Evolutionary conservation across 1,139 yeast genomes (phyloP).

Genomic region (Tardiomyces digboiensis): DNA sequence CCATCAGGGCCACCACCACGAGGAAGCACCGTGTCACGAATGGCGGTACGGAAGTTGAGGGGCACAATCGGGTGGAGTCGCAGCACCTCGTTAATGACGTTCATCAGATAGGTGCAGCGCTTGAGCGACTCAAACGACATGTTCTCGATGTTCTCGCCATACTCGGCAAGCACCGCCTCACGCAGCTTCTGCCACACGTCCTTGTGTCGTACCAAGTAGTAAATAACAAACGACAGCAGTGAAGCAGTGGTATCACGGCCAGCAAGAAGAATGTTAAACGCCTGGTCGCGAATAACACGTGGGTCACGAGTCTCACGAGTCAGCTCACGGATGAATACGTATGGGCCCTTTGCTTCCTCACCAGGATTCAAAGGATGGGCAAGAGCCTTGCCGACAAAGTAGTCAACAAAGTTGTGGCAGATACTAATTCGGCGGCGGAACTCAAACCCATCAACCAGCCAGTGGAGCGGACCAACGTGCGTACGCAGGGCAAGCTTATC

Average conservation of each 20-base stretch:
- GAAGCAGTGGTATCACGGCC: constrained; percentile 50
- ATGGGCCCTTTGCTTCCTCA: constrained; percentile 10
- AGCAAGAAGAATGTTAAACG: constrained; percentile 40
- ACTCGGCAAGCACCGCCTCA: constrained; percentile 16
- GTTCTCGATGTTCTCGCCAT: constrained; percentile 15
- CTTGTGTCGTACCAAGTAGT: constrained; percentile 37
- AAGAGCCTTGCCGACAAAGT: constrained; percentile 21
- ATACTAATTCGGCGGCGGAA: constrained; percentile 22
- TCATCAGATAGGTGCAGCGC: constrained; percentile 39
- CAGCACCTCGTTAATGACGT: constrained; percentile 41
- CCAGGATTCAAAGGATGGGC: background rate
- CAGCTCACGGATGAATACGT: constrained; percentile 40
- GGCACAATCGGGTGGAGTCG: constrained; percentile 52
- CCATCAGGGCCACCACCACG: constrained; percentile 27
- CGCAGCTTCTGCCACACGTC: constrained; percentile 21
- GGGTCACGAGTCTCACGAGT: constrained; percentile 40
- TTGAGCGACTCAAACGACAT: constrained; percentile 41
- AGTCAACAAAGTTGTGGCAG: constrained; percentile 23
- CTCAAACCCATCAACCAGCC: constrained; percentile 25
- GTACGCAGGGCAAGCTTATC: constrained; percentile 28
- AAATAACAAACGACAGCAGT: constrained; percentile 36
- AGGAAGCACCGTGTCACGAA: constrained; percentile 24
- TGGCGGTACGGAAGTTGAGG: constrained; percentile 39
- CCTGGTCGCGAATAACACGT: constrained; percentile 37
- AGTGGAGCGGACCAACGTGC: constrained; percentile 31